Evolutionary conservation across 1,284 basidiomycete genomes (phyloP), one percentile per base, ranked within the genome.

Genomic region (Cryptococcus sp.): DNA sequence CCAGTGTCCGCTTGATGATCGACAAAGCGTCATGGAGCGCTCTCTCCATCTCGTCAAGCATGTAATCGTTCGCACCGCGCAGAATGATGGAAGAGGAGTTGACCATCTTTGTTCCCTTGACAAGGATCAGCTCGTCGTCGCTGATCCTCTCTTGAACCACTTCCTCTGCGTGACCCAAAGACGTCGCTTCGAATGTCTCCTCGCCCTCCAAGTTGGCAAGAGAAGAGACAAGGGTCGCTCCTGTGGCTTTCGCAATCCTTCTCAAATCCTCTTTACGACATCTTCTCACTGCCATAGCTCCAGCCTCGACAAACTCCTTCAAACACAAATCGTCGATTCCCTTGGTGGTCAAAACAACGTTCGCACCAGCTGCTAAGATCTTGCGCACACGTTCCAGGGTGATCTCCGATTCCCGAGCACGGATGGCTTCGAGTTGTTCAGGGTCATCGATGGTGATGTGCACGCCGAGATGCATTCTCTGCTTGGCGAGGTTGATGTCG

Each of bases 21-120:
- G 89, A 94, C 57, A 99, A 80, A 0, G 91, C 90, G 79, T 99
- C 96, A 77, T 99, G 96, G 68, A 99, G 80, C 0, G 93, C 88
- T 39, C 96, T 84, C 81, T 99, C 96, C 96, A 99, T 99, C 83
- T 99, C 96, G 78, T 99, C 96, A 66, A 99, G 82, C 89, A 99
- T 92, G 79, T 97, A 99, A 80, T 99, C 96, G 80, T 99, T 99
- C 42, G 96, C 96, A 57, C 96, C 96, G 59, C 96, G 87, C 62
- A 99, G 82, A 60, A 99, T 87, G 74, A 99, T 90, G 42, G 94
- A 97, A 23, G 90, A 84, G 20, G 93, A 94, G 81, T 82, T 94
- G 75, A 98, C 94, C 39, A 93, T 88, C 81, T 96, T 99, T 56
- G 95, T 98, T 5, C 96, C 96, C 81, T 96, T 97, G 81, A 99